A percentile compares a stretch with the other conserved stretches of the same genome.
Evolutionary conservation across 257 asterid species (phyloP).

Genomic region (Fraxinus excelsior): DNA sequence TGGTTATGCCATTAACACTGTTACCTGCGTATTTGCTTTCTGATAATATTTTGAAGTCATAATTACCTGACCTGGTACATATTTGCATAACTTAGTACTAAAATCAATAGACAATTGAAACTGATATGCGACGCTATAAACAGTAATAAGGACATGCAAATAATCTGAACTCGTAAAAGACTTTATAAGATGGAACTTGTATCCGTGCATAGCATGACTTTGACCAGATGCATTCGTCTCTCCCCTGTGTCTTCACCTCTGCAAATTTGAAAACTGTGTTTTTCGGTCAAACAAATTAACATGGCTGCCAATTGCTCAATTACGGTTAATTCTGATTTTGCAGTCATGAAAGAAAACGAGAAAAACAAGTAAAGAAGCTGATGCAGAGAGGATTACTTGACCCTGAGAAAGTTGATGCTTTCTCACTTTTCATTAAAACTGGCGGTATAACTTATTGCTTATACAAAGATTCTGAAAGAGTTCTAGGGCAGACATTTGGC

Average conservation of each 20-base stretch:
- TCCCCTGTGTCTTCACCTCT: background rate
- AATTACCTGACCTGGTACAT: background rate
- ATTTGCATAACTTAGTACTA: background rate
- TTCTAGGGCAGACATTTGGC: conserved; percentile 97
- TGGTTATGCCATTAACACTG: background rate
- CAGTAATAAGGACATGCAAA: background rate
- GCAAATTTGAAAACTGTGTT: background rate
- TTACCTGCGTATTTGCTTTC: background rate
- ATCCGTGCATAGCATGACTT: background rate
- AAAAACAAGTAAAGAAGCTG: conserved; percentile 78
- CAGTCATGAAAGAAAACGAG: conserved; percentile 82
- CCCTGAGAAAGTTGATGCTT: conserved; percentile 76
- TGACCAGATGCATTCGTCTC: background rate
- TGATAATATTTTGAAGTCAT: background rate
- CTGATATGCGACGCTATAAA: background rate
- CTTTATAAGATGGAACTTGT: background rate
- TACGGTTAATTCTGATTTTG: conserved; percentile 11
- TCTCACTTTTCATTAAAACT: conserved; percentile 73
- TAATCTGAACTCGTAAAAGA: background rate
- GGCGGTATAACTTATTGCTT: conserved; percentile 78
- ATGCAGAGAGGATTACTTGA: conserved; percentile 69
- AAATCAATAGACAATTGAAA: background rate
- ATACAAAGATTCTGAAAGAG: conserved; percentile 86
- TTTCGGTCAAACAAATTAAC: background rate
- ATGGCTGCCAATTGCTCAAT: background rate